A percentile compares a stretch with the other conserved stretches of the same genome.
phyloP scores from a whole-genome alignment of 495 filamentous ascomycete genomes.

The Lophiotrema nucula region DNA sequence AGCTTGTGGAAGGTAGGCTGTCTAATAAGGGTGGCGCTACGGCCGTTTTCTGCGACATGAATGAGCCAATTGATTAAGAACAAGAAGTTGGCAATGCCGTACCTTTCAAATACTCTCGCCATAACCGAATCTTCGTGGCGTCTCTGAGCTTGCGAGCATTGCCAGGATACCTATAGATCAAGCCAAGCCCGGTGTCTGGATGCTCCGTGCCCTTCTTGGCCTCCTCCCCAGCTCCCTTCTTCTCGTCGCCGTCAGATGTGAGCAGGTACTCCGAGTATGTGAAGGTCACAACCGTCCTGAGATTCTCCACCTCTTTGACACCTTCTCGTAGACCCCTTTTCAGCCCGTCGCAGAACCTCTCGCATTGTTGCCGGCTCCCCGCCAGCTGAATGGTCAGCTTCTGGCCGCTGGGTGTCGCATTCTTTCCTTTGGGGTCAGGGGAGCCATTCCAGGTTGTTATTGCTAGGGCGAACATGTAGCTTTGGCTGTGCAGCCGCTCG shows the following conservation, averaged over 20 bases:
- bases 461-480: conserved; percentile 84
- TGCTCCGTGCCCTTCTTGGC: conserved; percentile 41
- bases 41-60: conserved; percentile 74
- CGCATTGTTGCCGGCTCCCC: conserved; percentile 82
- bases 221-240: conserved; percentile 36
- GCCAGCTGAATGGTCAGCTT: conserved; percentile 86
- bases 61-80: too few species aligned
- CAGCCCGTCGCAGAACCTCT: conserved; percentile 92
- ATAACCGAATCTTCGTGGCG: conserved; percentile 93
- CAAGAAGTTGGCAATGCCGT: too few species aligned
- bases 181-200: conserved; percentile 89
- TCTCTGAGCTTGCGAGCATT: conserved; percentile 94
- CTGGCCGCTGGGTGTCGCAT: conserved; percentile 57
- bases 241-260: conserved; percentile 53
- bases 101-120: conserved; percentile 85
- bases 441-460: conserved; percentile 96
- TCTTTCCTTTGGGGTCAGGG: conserved; percentile 49
- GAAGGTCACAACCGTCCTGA: conserved; percentile 71
- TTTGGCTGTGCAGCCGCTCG: conserved; percentile 86
- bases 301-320: conserved; percentile 79
- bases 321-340: conserved; percentile 83
- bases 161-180: conserved; percentile 91
- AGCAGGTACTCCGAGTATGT: conserved; percentile 95
- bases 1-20: conserved; percentile 98
- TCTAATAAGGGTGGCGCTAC: conserved; percentile 85